Conservation (phyloP, 768 basidiomycete genomes). For the Pleurotus giganteus region DNA sequence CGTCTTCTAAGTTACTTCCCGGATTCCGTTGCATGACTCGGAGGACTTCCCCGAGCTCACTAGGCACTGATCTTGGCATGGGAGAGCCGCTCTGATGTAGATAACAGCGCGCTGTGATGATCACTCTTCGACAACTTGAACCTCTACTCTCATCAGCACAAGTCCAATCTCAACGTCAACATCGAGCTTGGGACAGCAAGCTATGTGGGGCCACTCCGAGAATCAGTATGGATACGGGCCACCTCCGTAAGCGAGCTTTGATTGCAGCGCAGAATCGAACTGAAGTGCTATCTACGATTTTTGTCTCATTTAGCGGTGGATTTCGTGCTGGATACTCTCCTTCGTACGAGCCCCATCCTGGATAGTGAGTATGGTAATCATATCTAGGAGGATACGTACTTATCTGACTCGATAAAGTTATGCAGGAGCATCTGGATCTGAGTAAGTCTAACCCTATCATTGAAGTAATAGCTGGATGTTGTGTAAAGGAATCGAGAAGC, state of each 20-base stretch:
- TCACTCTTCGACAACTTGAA: too few species aligned
- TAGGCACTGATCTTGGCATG: not conserved
- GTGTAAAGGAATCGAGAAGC: too few species aligned
- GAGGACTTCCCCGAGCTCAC: too few species aligned
- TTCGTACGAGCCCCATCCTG: not conserved
- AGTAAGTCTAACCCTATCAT: not conserved
- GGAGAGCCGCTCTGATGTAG: not conserved
- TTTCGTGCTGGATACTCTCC: not conserved
- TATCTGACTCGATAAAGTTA: not conserved
- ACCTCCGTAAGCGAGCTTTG: too few species aligned
- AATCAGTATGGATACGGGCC: not conserved
- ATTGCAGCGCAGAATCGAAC: too few species aligned
- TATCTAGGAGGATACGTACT: not conserved
- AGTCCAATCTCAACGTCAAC: too few species aligned
- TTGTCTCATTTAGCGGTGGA: not conserved
- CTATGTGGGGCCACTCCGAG: not conserved
- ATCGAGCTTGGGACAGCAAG: too few species aligned
- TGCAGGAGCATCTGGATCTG: conserved; percentile 15
- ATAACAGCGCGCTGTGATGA: not conserved
- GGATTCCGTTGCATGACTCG: not conserved
- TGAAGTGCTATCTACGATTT: too few species aligned
- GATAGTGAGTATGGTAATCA: not conserved
- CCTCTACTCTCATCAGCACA: too few species aligned
- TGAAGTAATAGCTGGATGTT: too few species aligned
- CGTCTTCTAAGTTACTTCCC: not conserved